A percentile compares a stretch with the other conserved stretches of the same genome.
These are phyloP conservation scores for Hemisphaericaspora xylanilytica DNA, from an alignment of 1,139 yeast species.

Conservation along the genomic window DNA sequence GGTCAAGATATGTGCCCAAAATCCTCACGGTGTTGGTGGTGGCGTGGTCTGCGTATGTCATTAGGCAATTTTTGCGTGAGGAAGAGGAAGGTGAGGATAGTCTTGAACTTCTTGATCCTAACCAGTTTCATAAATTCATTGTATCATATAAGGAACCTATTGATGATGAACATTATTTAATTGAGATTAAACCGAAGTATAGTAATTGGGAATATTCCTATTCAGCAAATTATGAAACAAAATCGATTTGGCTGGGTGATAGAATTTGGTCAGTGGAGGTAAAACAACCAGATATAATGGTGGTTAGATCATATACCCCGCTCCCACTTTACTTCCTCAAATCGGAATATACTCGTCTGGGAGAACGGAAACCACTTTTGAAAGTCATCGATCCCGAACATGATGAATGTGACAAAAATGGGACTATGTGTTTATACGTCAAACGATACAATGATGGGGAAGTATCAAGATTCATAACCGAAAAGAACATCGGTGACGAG, in stretches of 20 bases:
- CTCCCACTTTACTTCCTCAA: constrained; percentile 63
- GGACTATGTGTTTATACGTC: constrained; percentile 72
- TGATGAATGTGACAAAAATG: constrained; percentile 53
- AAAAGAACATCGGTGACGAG: constrained; percentile 60
- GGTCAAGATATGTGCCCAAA: constrained; percentile 57
- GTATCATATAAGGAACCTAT: constrained; percentile 67
- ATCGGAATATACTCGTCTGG: constrained; percentile 44
- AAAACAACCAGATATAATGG: constrained; percentile 90
- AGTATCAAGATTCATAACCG: constrained; percentile 74
- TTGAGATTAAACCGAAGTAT: constrained; percentile 70
- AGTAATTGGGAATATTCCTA: constrained; percentile 51
- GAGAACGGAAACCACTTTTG: constrained; percentile 47
- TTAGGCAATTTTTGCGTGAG: constrained; percentile 44
- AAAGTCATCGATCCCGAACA: constrained; percentile 41
- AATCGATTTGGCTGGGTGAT: constrained; percentile 67
- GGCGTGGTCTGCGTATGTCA: constrained; percentile 63
- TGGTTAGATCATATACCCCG: constrained; percentile 85
- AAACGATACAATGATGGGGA: constrained; percentile 82
- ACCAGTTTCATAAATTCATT: constrained; percentile 63
- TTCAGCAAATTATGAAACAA: constrained; percentile 34
- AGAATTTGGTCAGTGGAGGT: constrained; percentile 85
- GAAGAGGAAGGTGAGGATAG: constrained; percentile 43
- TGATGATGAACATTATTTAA: constrained; percentile 64
- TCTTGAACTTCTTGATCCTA: constrained; percentile 53
- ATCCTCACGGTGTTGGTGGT: constrained; percentile 50